Conservation (phyloP, 805 yeast species). For the Sporopachydermia lactativora region DNA sequence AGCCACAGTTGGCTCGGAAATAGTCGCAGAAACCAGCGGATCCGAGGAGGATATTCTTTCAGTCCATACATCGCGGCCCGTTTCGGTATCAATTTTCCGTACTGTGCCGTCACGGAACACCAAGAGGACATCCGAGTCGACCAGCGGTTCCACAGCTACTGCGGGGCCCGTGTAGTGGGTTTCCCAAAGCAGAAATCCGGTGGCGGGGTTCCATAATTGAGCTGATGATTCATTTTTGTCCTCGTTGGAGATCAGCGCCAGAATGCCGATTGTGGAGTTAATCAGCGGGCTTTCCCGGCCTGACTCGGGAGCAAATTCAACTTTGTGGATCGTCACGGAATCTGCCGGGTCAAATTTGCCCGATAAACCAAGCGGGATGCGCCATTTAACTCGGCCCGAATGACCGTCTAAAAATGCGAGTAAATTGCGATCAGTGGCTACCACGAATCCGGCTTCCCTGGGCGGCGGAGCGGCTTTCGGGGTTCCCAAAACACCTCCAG, state of each 20-base stretch:
- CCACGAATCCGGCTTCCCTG: background rate
- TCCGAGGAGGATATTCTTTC: background rate
- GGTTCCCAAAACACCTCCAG: no score
- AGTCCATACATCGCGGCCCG: slow-evolving; percentile 1
- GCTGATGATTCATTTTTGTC: background rate
- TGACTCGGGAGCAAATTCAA: background rate
- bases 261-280: background rate
- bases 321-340: background rate
- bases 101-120: slow-evolving; percentile 7
- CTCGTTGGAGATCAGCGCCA: background rate
- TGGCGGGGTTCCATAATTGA: background rate
- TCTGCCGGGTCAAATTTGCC: background rate
- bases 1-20: background rate
- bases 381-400: background rate
- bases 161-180: slow-evolving; percentile 6
- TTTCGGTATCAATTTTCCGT: slow-evolving; percentile 1
- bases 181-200: slow-evolving; percentile 10
- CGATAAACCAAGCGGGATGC: background rate
- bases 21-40: background rate
- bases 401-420: background rate
- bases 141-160: slow-evolving; percentile 5
- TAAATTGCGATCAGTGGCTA: background rate
- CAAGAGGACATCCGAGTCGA: slow-evolving; percentile 4
- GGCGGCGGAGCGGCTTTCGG: background rate
- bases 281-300: background rate